A percentile compares a stretch with the other conserved stretches of the same genome.
These are phyloP conservation scores for Stachybotrys chartarum DNA, from an alignment of 2,329 filamentous ascomycete genomes.

Conservation along the genomic window DNA sequence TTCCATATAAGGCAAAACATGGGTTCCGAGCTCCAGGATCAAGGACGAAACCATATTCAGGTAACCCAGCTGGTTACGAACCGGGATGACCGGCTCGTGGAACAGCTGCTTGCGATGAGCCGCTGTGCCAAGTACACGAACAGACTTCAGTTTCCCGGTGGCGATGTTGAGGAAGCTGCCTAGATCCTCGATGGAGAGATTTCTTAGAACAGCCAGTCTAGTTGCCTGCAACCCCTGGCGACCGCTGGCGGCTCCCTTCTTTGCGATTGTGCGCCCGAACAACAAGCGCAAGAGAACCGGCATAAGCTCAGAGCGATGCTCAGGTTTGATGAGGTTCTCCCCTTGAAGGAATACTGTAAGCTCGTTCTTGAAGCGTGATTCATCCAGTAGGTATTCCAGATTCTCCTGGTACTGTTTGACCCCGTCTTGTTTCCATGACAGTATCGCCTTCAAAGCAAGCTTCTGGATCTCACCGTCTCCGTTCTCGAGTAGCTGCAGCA, in stretches of 20 bases:
- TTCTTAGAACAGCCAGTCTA: slow-evolving; percentile 72
- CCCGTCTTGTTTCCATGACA: slow-evolving; percentile 79
- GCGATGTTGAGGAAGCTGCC: slow-evolving; percentile 78
- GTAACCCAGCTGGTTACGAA: slow-evolving; percentile 81
- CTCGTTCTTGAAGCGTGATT: slow-evolving; percentile 87
- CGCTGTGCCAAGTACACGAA: slow-evolving; percentile 49
- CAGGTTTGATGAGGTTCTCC: slow-evolving; percentile 62
- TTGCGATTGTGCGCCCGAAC: slow-evolving; percentile 82
- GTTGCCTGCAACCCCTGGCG: slow-evolving; percentile 76
- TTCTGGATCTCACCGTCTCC: slow-evolving; percentile 89
- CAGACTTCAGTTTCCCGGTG: slow-evolving; percentile 59
- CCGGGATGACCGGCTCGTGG: slow-evolving; percentile 50
- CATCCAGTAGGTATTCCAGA: slow-evolving; percentile 79
- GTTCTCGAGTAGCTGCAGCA: slow-evolving; percentile 73
- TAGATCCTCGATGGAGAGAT: slow-evolving; percentile 67
- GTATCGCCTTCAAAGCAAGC: slow-evolving; percentile 71
- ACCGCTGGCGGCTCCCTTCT: slow-evolving; percentile 68
- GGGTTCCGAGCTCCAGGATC: slow-evolving; percentile 73
- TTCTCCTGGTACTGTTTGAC: slow-evolving; percentile 78
- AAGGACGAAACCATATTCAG: slow-evolving; percentile 87
- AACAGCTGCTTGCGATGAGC: slow-evolving; percentile 45
- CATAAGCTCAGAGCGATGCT: slow-evolving; percentile 69
- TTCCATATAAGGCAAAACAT: slow-evolving; percentile 59
- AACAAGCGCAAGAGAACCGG: slow-evolving; percentile 80
- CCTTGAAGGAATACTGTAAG: slow-evolving; percentile 81